phyloP scores from a whole-genome alignment of 805 yeast genomes.

The Jamesozyma spencerorum region DNA sequence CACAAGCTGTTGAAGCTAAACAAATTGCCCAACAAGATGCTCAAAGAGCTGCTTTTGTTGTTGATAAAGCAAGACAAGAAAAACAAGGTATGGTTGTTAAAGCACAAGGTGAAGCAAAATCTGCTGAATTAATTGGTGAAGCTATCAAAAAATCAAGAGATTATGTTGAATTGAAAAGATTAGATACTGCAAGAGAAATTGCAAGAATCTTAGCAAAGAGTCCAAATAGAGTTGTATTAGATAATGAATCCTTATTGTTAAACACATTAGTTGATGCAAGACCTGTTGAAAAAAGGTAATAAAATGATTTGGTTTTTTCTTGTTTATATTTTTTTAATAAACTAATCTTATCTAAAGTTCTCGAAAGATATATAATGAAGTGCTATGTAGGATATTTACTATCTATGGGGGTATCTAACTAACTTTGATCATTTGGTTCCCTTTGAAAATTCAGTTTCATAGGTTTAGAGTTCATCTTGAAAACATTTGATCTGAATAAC shows the following conservation, averaged over 20 bases:
- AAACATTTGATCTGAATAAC: conserved; percentile 34
- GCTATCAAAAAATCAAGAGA: conserved; percentile 95
- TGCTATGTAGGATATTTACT: too few relatives aligned
- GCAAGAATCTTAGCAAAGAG: conserved; percentile 76
- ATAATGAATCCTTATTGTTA: conserved; percentile 83
- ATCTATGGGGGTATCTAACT: neutral
- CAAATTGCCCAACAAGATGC: conserved; percentile 99
- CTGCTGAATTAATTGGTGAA: conserved; percentile 97
- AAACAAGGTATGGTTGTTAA: conserved; percentile 94
- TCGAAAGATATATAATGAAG: neutral
- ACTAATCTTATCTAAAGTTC: neutral
- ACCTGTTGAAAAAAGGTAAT: conserved; percentile 7
- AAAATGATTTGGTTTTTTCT: too few relatives aligned
- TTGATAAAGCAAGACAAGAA: conserved; percentile 95
- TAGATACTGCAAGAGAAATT: conserved; percentile 95
- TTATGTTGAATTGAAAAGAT: conserved; percentile 91
- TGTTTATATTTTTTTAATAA: neutral
- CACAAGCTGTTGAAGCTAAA: conserved; percentile 95
- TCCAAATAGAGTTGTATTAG: conserved; percentile 86
- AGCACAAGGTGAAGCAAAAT: conserved; percentile 97
- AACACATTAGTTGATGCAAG: conserved; percentile 81
- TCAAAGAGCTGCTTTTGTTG: conserved; percentile 94
- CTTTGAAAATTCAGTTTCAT: conserved; percentile 8
- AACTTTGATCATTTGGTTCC: neutral
- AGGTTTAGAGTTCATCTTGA: conserved; percentile 13